Evolutionary conservation across 23 red algal genomes (phyloP).

Genomic region (Agarophyton chilense): DNA sequence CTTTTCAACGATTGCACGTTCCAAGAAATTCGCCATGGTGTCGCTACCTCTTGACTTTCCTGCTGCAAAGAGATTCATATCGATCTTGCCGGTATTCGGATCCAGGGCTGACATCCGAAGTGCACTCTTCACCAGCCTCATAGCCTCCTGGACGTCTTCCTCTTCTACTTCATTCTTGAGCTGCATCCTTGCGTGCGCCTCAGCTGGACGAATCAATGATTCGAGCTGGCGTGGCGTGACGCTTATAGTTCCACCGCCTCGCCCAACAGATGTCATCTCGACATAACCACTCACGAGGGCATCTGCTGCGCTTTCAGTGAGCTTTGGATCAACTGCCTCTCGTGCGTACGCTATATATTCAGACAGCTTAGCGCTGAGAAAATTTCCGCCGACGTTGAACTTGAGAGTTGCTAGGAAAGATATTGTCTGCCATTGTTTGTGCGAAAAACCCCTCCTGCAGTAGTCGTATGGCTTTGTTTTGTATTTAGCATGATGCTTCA

Average conservation of each 20-base stretch:
- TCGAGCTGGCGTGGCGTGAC: conserved; percentile 97
- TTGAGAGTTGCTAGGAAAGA: too few relatives aligned
- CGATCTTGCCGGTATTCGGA: conserved; percentile 89
- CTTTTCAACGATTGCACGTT: conserved; percentile 29
- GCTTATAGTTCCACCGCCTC: conserved; percentile 79
- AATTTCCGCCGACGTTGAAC: conserved; percentile 15
- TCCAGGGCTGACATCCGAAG: conserved; percentile 84
- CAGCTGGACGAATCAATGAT: conserved; percentile 90
- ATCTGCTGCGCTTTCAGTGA: conserved; percentile 69
- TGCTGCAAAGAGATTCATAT: conserved; percentile 90
- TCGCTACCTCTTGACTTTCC: conserved; percentile 62
- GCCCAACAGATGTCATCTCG: conserved; percentile 75
- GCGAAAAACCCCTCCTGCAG: too few relatives aligned
- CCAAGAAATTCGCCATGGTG: conserved; percentile 16
- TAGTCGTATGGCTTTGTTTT: too few relatives aligned
- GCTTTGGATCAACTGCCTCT: conserved; percentile 72
- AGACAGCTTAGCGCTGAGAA: conserved; percentile 70
- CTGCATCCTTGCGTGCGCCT: conserved; percentile 92
- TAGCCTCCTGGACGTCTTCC: conserved; percentile 93
- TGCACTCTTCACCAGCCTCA: conserved; percentile 87
- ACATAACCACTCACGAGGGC: conserved; percentile 75
- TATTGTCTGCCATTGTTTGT: too few relatives aligned
- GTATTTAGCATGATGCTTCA: too few relatives aligned
- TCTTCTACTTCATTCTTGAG: conserved; percentile 73
- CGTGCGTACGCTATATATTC: conserved; percentile 97